phyloP scores from a whole-genome alignment of 2,329 filamentous ascomycete genomes.

The Stagonosporopsis tanaceti region DNA sequence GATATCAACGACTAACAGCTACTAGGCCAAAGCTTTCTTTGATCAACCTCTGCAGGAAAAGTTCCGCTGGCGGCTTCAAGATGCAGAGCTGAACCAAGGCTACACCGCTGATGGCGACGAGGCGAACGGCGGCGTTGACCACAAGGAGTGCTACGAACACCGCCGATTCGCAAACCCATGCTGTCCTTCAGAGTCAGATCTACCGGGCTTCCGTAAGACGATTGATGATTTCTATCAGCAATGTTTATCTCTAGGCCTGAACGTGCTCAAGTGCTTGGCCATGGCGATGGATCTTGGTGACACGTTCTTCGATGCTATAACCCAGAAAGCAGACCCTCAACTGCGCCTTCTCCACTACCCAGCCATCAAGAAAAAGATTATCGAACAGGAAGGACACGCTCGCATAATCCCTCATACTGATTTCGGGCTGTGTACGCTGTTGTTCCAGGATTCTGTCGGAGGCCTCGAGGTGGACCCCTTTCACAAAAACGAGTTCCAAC shows the following conservation, averaged over 20 bases:
- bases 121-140: conserved; percentile 40
- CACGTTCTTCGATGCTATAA: conserved; percentile 36
- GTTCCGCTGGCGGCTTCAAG: conserved; percentile 48
- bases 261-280: conserved; percentile 35
- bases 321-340: conserved; percentile 35
- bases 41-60: conserved; percentile 43
- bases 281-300: conserved; percentile 39
- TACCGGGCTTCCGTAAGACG: conserved; percentile 36
- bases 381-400: conserved; percentile 33
- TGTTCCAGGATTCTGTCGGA: conserved; percentile 50
- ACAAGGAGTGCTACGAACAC: conserved; percentile 40
- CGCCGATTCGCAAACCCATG: conserved; percentile 30
- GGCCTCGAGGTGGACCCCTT: conserved; percentile 49
- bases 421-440: conserved; percentile 47
- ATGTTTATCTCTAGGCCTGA: conserved; percentile 32
- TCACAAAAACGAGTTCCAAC: conserved; percentile 35
- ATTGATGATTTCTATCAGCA: conserved; percentile 36
- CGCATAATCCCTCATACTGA: conserved; percentile 44
- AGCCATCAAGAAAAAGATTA: conserved; percentile 29
- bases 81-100: conserved; percentile 50
- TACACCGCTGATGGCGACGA: conserved; percentile 50
- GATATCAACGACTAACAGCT: background rate
- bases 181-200: conserved; percentile 28
- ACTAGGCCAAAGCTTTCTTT: conserved; percentile 47
- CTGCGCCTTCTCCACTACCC: conserved; percentile 42